Base-by-base conservation (phyloP, 345 rosid species). In the Sisymbrium altissimum region DNA sequence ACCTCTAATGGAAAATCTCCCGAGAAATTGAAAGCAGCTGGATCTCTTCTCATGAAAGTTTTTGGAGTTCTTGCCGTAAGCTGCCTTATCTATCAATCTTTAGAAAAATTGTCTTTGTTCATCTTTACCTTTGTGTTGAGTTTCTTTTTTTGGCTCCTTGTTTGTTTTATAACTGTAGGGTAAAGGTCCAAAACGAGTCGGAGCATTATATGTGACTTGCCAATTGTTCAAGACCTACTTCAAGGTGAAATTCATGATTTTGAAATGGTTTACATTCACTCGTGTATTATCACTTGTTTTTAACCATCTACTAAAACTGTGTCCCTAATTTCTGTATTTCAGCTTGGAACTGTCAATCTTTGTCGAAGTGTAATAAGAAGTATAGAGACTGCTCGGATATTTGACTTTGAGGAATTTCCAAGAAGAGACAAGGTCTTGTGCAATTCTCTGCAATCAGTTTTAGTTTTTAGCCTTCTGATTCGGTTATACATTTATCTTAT, bases 301-400 rank as follows among this genome's bases (percentile, higher is more conserved):
- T 62, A 23, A 18, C 19, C 6, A 36, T 35, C 44, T 56, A 66
- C 49, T 77, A 40, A 77, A 58, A 66, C 11, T 23, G 40, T 46
- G 35, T 58, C 38, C 25, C 30, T 49, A 7, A 21, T 40, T 10
- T 72, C 36, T 66, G n/a, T 60, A 12, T 81, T 67, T 79, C 94
- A 95, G 99, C 99, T 95, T 66, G 99, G 99, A 66, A 95, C 97
- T 4, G 98, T 92, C 78, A 89, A 95, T 80, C 98, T 92, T 57
- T 92, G 97, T 75, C 87, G 99, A 71, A 95, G 99, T 88, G 97
- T 95, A 10, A 95, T 95, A 74, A 83, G 99, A 82, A 95, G 99
- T 75, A 95, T 95, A 44, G 97, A 92, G 86, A 89, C 99, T 72
- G 98, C 96, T 23, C 88, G 98, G 13, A 92, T 92, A 64, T 95